Base-by-base conservation (phyloP, 345 rosid genomes). In the Pistacia integerrima region DNA sequence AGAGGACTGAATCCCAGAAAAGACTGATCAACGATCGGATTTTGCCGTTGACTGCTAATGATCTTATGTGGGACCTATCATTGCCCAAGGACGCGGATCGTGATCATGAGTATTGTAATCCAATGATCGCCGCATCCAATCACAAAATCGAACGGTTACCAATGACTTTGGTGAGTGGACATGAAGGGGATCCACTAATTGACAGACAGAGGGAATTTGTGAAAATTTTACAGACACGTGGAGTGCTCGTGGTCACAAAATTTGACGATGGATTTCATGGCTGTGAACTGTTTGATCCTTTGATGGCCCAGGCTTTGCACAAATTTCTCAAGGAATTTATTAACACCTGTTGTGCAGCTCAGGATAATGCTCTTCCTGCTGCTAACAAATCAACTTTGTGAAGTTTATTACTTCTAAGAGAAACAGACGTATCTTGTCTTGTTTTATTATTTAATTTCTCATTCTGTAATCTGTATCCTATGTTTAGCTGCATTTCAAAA, bases 41-140 rank as follows among this genome's bases (percentile, higher is more conserved):
- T 59, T 11, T 92, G 61, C 97, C 99, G 3, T 59, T 87, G 78
- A 49, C 84, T 0, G 93, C 84, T 0, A 79, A 78, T 11, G 94
- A 95, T 46, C 85, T 90, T 44, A 64, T 88, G 75, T 93, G 97
- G 99, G 83, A 85, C 0, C 90, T 93, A 17, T 84, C 94, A 10
- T 74, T 95, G 78, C 97, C 98, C 0, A 5, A 78, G 35, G 94
- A 82, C 9, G 92, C 87, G 1, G 89, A 90, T 64, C 92, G 98
- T 1, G 96, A 91, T 63, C 99, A 92, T 69, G 90, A 85, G 79
- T 93, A 85, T 62, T 81, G 92, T 69, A 91, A 95, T 66, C 98
- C 93, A 12, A 72, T 77, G 36, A 79, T 65, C 6, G 69, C 67
- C 3, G 88, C 80, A 16, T 61, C 83, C 1, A 75, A 51, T 14